Evolutionary conservation across 1,139 yeast species (phyloP).

Genomic region (Meyerozyma smithsonii): DNA sequence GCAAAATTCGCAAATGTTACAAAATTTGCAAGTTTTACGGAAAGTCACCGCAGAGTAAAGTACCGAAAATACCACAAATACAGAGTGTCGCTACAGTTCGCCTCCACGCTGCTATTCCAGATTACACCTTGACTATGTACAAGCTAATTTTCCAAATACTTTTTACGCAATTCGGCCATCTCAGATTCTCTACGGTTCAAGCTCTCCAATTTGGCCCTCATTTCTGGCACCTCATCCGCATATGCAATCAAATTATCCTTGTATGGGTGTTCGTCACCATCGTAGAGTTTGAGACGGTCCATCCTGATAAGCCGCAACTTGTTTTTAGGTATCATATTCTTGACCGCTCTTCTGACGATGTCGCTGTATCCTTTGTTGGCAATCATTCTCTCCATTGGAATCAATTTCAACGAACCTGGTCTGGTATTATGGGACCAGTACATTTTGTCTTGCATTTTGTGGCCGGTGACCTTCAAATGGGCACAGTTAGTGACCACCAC

Average conservation of each 20-base stretch:
- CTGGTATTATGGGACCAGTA: conserved; percentile 88
- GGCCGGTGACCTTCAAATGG: conserved; percentile 74
- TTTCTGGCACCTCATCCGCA: conserved; percentile 71
- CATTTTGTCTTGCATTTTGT: conserved; percentile 74
- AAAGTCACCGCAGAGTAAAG: too few relatives aligned
- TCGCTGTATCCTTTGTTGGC: conserved; percentile 84
- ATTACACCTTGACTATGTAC: conserved; percentile 9
- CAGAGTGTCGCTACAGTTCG: too few relatives aligned
- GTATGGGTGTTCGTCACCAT: conserved; percentile 87
- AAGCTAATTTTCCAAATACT: conserved; percentile 25
- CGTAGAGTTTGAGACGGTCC: conserved; percentile 80
- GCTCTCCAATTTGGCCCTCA: conserved; percentile 35
- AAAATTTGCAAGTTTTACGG: too few relatives aligned
- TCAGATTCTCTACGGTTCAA: conserved; percentile 35
- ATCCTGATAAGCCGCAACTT: conserved; percentile 73
- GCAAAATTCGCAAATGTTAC: too few relatives aligned
- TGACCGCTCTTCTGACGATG: conserved; percentile 76
- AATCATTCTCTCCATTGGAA: conserved; percentile 75
- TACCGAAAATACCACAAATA: too few relatives aligned
- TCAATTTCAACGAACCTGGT: conserved; percentile 84
- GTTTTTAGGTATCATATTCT: conserved; percentile 95
- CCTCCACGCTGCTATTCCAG: neutral
- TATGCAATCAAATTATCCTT: conserved; percentile 76
- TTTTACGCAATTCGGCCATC: conserved; percentile 31
- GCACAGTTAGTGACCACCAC: conserved; percentile 94